Percentiles rank a stretch among this genome's conserved stretches.
Conservation (phyloP, 2,329 filamentous ascomycete genomes). For the Blumeria hordei region DNA sequence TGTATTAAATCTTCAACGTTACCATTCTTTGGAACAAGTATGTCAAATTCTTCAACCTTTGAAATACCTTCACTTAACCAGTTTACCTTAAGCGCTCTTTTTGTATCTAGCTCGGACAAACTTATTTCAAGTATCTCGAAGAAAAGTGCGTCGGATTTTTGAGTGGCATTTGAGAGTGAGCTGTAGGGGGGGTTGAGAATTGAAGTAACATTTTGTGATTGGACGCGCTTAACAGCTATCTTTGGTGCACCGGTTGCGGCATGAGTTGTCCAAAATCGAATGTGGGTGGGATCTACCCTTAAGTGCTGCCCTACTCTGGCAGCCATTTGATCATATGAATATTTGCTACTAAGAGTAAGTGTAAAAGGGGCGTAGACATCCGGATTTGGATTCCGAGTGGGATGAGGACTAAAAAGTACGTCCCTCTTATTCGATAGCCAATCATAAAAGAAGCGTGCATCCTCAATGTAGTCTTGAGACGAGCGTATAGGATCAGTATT, state of each 20-base stretch:
- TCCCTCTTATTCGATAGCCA: slow-evolving; percentile 67
- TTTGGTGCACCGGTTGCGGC: slow-evolving; percentile 55
- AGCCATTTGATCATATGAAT: slow-evolving; percentile 69
- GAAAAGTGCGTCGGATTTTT: slow-evolving; percentile 56
- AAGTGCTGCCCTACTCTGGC: slow-evolving; percentile 62
- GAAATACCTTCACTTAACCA: slow-evolving; percentile 76
- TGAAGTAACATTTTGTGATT: slow-evolving; percentile 39
- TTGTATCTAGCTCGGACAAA: slow-evolving; percentile 74
- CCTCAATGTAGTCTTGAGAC: slow-evolving; percentile 22
- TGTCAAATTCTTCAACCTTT: slow-evolving; percentile 62
- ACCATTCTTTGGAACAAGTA: slow-evolving; percentile 73
- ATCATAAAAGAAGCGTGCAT: slow-evolving; percentile 77
- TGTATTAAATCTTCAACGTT: slow-evolving; percentile 55
- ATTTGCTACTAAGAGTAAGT: slow-evolving; percentile 63
- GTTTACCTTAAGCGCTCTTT: slow-evolving; percentile 62
- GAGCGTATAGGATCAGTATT: not conserved
- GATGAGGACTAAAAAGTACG: slow-evolving; percentile 53
- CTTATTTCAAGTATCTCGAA: slow-evolving; percentile 92
- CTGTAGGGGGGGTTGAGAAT: slow-evolving; percentile 59
- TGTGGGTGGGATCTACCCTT: slow-evolving; percentile 55
- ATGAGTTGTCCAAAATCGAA: slow-evolving; percentile 80
- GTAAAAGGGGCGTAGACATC: slow-evolving; percentile 42
- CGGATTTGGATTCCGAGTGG: slow-evolving; percentile 23
- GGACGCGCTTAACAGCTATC: slow-evolving; percentile 47
- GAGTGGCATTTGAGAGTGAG: slow-evolving; percentile 42